Evolutionary conservation across 164 flowering plant genomes (phyloP).

Genomic region (Vitis vinifera): ASM3070453v1 NC_081817.1:28178501-28179000

Average conservation of each 20-base stretch:
- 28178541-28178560: constrained; percentile 95
- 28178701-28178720: constrained; percentile 94
- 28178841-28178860: neutral
- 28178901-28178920: constrained; percentile 1
- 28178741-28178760: constrained; percentile 97
- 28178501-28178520: neutral
- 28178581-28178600: constrained; percentile 97
- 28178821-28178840: neutral
- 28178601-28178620: constrained; percentile 97
- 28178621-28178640: constrained; percentile 95
- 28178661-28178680: constrained; percentile 87
- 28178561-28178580: constrained; percentile 95
- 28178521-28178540: neutral
- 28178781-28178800: too few species aligned
- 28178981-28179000: constrained; percentile 95
- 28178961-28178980: constrained; percentile 72
- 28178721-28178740: constrained; percentile 95
- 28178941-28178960: constrained; percentile 3
- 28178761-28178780: constrained; percentile 22
- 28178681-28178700: constrained; percentile 98
- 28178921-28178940: neutral
- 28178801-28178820: neutral
- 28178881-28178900: neutral
- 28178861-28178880: neutral
- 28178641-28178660: constrained; percentile 97